Evolutionary conservation across 2,329 filamentous ascomycete species (phyloP), one percentile per base, ranked within the genome.

Genomic region (Xylaria sp.): DNA sequence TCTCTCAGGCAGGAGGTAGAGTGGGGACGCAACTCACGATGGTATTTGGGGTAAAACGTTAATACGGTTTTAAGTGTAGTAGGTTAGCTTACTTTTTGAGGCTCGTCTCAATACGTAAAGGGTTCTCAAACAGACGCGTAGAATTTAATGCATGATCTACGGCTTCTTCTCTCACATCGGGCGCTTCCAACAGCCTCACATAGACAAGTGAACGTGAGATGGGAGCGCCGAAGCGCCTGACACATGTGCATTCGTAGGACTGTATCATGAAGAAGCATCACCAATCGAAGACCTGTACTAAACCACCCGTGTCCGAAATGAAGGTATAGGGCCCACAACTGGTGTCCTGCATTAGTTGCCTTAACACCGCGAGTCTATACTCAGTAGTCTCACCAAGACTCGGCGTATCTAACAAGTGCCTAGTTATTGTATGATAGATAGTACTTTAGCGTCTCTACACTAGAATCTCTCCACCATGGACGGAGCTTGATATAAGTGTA

Each of bases 301-400:
- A 34, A 56, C 65, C 32, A 63, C 20, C 64, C 65, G 65, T 56
- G 39, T 60, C 69, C 65, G 69, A 70, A 70, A 70, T 70, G 65
- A 68, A 70, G 62, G 65, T 39, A 57, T 58, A 65, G 46, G 68
- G 37, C 59, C 65, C 65, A 68, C 68, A 52, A 25, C 46, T 65
- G 23, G 61, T 70, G 54, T 70, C 65, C 61, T 68, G 68, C 68
- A 68, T 68, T 59, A 62, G 60, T 51, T 64, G 28, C n/a, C n/a
- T 51, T 20, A 28, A n/a, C 51, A 32, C 25, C 32, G 13, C n/a
- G 41, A 50, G 32, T 51, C 50, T 23, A 51, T 13, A 50, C 18
- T 51, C 50, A 23, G 50, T 13, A 41, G 60, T 63, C 34, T 57
- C 54, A 61, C 65, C 12, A 60, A 60, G 23, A 41, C 32, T 51